Percentiles rank a stretch among this genome's conserved stretches.
Evolutionary conservation across 1,284 basidiomycete genomes (phyloP).

Genomic region (Ustilago tritici): DNA sequence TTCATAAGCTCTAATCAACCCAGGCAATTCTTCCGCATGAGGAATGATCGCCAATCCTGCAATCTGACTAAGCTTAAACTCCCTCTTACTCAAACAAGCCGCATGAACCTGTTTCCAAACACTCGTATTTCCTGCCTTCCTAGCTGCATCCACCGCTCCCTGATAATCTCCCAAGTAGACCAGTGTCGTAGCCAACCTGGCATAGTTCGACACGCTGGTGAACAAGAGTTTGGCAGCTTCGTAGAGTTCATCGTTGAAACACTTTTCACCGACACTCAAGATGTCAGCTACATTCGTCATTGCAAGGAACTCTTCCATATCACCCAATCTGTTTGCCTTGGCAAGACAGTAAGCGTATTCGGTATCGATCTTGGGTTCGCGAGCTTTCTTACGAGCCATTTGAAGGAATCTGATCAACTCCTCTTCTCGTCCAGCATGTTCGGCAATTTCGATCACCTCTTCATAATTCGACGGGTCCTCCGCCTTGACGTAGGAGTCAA

Average conservation of each 20-base stretch:
- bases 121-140: slow-evolving; percentile 98
- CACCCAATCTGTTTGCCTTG: slow-evolving; percentile 67
- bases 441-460: slow-evolving; percentile 97
- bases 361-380: slow-evolving; percentile 98
- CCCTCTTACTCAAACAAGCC: slow-evolving; percentile 95
- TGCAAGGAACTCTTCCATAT: slow-evolving; percentile 97
- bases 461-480: slow-evolving; percentile 94
- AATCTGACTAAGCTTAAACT: slow-evolving; percentile 98
- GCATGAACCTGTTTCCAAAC: slow-evolving; percentile 99
- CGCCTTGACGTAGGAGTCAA: slow-evolving; percentile 99
- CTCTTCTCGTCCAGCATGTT: slow-evolving; percentile 96
- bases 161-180: slow-evolving; percentile 99
- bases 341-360: slow-evolving; percentile 72
- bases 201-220: slow-evolving; percentile 98
- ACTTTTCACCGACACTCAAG: slow-evolving; percentile 96
- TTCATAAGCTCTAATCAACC: slow-evolving; percentile 88
- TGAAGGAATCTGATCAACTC: slow-evolving; percentile 97
- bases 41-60: slow-evolving; percentile 70
- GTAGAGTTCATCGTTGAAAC: slow-evolving; percentile 98
- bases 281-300: slow-evolving; percentile 99
- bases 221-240: slow-evolving; percentile 96
- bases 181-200: slow-evolving; percentile 94
- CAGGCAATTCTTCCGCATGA: slow-evolving; percentile 85
- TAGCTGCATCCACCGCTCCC: slow-evolving; percentile 95
- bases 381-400: slow-evolving; percentile 98